Conservation (phyloP, 2,329 filamentous ascomycete genomes). For the Cladosporium sphaerospermum region DNA sequence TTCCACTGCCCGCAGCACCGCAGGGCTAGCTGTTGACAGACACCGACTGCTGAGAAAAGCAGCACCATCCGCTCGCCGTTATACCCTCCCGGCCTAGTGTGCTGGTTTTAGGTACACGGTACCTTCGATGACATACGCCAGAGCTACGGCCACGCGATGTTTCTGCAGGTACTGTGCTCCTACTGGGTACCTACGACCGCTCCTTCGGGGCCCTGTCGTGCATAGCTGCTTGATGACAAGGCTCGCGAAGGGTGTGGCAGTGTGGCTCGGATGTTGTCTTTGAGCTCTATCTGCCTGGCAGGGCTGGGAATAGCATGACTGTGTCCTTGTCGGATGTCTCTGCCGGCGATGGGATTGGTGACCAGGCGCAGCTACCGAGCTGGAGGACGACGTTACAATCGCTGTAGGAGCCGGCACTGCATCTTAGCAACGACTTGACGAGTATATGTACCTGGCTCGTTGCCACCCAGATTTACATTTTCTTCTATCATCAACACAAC, state of each 20-base stretch:
- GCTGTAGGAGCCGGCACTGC: constrained; percentile 7
- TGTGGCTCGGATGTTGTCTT: constrained; percentile 5
- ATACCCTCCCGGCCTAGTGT: constrained; percentile 2
- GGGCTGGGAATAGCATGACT: constrained; percentile 12
- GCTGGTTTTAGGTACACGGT: constrained; percentile 6
- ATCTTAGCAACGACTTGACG: background rate
- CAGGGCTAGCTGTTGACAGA: background rate
- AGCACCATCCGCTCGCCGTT: background rate
- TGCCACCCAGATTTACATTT: constrained; percentile 10
- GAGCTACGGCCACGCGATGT: constrained; percentile 8
- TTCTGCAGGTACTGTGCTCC: constrained; percentile 1
- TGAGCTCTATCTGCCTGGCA: background rate
- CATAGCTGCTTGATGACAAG: background rate
- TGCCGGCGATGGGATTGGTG: background rate
- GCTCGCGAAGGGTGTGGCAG: constrained; percentile 5
- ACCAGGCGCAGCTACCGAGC: constrained; percentile 4
- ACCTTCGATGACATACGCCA: background rate
- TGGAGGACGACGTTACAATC: constrained; percentile 1
- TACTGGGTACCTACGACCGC: constrained; percentile 7
- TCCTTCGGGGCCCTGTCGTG: constrained; percentile 9
- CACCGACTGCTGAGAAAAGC: constrained; percentile 9
- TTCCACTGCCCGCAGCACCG: constrained; percentile 1
- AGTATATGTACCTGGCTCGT: constrained; percentile 5
- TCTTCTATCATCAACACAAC: constrained; percentile 11
- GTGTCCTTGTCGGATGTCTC: background rate